Base-by-base conservation (phyloP, 2,329 filamentous ascomycete genomes). In the Pseudogymnoascus sp. region DNA sequence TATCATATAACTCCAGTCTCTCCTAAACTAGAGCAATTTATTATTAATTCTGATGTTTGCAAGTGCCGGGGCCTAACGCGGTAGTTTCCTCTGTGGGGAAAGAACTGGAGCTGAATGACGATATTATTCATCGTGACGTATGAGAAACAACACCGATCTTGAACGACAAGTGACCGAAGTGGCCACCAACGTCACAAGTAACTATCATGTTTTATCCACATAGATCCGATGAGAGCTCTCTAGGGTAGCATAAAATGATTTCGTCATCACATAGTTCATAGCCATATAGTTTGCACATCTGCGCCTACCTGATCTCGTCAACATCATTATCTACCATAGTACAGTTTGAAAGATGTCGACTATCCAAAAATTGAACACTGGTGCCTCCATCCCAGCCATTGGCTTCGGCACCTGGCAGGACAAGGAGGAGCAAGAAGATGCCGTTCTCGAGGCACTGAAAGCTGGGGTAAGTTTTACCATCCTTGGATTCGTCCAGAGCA, bases 361-460 rank as follows among this genome's bases (percentile, higher is more conserved):
- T 40, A 68, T 69, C 18, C 75, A 73, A 61, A 78, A 75, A 66
- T 72, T 79, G 38, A 78, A 78, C 67, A 78, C 75, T 37, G 77
- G 75, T 50, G 72, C 75, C 38, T 67, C 71, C 25, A 78, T 79
- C 65, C 77, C 77, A 10, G 75, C 75, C 28, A 67, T 79, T 50
- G 77, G 77, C 37, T 71, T 78, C 21, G 77, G 77, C 7, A 78
- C 76, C 25, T 78, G 76, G 76, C 69, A 70, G 59, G 68, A 78
- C 63, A 77, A 81, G 65, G 79, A 81, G 36, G 78, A 79, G 62
- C 71, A 77, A 18, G 68, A 70, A 14, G 64, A 64, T 10, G 80
- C 79, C 16, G 80, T 83, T 7, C 74, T 77, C 16, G 72, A 74
- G 38, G 82, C 83, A 65, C 74, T 82, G 42, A 73, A 74, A 61